Evolutionary conservation across 495 filamentous ascomycete species (phyloP).

Genomic region (Chaetomium cochliodes): DNA sequence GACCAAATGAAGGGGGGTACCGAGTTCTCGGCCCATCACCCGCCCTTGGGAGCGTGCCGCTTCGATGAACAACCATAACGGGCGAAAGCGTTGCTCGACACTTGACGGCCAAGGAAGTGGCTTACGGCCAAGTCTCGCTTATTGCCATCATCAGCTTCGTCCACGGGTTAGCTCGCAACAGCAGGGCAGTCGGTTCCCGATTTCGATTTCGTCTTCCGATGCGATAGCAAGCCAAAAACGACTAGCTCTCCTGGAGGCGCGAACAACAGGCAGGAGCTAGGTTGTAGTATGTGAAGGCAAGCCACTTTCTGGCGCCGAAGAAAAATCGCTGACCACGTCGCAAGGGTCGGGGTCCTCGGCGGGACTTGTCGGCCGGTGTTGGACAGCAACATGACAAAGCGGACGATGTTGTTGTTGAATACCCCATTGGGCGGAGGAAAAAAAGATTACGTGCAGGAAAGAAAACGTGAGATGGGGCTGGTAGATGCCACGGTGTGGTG

Average conservation of each 20-base stretch:
- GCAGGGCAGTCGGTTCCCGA: not conserved
- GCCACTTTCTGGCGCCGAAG: not conserved
- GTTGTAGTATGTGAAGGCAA: not conserved
- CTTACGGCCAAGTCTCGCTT: not conserved
- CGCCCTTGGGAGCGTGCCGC: not conserved
- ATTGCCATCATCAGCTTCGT: not conserved
- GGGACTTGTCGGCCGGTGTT: not conserved
- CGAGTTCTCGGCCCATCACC: not conserved
- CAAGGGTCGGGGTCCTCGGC: not conserved
- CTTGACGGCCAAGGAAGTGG: not conserved
- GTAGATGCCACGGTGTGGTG: not conserved
- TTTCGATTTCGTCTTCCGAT: not conserved
- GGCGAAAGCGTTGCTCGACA: not conserved
- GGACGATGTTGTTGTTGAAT: not conserved
- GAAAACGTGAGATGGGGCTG: not conserved
- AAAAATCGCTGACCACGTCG: not conserved
- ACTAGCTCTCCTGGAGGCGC: too few relatives aligned
- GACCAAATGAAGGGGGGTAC: not conserved
- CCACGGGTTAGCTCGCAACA: not conserved
- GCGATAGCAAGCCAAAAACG: not conserved
- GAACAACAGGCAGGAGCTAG: not conserved
- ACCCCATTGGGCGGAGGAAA: not conserved
- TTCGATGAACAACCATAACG: not conserved
- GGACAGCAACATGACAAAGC: not conserved
- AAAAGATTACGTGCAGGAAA: slow-evolving; percentile 3